A percentile compares a stretch with the other conserved stretches of the same genome.
These are phyloP conservation scores for Tylopilus plumbeoviolaceoides DNA, from an alignment of 768 basidiomycete species.

Conservation along the genomic window DNA sequence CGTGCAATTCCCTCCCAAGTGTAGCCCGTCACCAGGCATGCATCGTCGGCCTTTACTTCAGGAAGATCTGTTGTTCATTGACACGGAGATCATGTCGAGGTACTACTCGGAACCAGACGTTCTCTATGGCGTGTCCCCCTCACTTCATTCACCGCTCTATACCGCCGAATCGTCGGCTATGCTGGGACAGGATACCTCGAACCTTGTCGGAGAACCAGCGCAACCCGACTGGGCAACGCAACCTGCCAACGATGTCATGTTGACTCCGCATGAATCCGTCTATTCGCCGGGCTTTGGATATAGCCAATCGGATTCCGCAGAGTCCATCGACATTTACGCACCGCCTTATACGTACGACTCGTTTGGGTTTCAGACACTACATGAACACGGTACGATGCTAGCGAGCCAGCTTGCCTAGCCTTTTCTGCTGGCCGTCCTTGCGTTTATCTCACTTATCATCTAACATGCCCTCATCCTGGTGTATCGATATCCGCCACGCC, in stretches of 20 bases:
- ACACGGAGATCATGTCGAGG: slow-evolving; percentile 18
- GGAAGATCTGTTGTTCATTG: slow-evolving; percentile 25
- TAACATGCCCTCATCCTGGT: slow-evolving; percentile 17
- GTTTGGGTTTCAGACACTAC: slow-evolving; percentile 32
- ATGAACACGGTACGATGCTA: slow-evolving; percentile 24
- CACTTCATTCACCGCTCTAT: slow-evolving; percentile 21
- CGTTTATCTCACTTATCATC: slow-evolving; percentile 19
- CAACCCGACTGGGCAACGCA: slow-evolving; percentile 14
- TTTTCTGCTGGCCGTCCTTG: too few relatives aligned
- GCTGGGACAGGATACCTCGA: slow-evolving; percentile 8
- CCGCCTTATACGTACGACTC: slow-evolving; percentile 26
- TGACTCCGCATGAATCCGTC: slow-evolving; percentile 15
- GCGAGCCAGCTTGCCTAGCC: slow-evolving; percentile 20
- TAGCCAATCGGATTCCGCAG: slow-evolving; percentile 17
- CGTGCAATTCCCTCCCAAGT: slow-evolving; percentile 16
- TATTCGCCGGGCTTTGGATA: slow-evolving; percentile 19
- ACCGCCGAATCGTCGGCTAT: slow-evolving; percentile 11
- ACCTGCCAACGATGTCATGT: slow-evolving; percentile 9
- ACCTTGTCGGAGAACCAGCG: slow-evolving; percentile 12
- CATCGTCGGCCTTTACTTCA: slow-evolving; percentile 15
- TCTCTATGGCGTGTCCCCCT: slow-evolving; percentile 8
- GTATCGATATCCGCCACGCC: slow-evolving; percentile 24
- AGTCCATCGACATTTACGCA: slow-evolving; percentile 17
- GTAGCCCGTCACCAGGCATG: slow-evolving; percentile 9
- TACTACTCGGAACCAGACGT: slow-evolving; percentile 20